Percentiles rank a stretch among this genome's conserved stretches.
phyloP scores from a whole-genome alignment of 176 grass and related monocot genomes.

The Eleusine indica region DNA sequence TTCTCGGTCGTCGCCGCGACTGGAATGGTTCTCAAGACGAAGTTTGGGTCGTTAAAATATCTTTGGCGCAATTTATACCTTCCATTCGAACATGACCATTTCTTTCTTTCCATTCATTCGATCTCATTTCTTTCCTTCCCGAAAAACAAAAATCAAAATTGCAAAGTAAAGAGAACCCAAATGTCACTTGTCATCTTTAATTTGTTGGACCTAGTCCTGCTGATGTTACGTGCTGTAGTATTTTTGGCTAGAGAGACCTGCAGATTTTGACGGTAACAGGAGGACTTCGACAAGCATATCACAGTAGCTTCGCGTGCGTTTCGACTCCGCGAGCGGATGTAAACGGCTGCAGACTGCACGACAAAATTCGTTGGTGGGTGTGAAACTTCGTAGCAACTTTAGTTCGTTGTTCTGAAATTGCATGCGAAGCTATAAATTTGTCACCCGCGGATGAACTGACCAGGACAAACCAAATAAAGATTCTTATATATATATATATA shows the following conservation, averaged over 20 bases:
- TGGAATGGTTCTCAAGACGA: neutral
- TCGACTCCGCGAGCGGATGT: neutral
- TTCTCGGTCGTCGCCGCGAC: neutral
- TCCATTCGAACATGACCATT: neutral
- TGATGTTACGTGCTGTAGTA: neutral
- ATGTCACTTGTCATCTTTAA: neutral
- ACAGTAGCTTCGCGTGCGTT: neutral
- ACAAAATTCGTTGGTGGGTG: neutral
- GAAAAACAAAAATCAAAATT: neutral
- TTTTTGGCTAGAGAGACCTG: neutral
- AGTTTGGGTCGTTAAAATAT: neutral
- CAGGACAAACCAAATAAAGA: neutral
- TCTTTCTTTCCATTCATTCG: neutral
- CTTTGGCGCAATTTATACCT: too few species aligned
- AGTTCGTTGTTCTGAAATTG: too few species aligned
- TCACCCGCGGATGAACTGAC: neutral
- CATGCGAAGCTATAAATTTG: too few species aligned
- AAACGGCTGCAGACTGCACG: neutral
- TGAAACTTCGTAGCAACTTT: constrained; percentile 4
- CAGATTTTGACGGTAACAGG: neutral
- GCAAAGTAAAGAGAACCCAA: neutral
- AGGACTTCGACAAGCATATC: neutral
- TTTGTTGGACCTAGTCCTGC: neutral
- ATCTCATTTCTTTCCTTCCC: neutral
- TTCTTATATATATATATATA: neutral